Evolutionary conservation across 139 green algal species (phyloP).

Genomic region (Auxenochlorella pyrenoidosa): DNA sequence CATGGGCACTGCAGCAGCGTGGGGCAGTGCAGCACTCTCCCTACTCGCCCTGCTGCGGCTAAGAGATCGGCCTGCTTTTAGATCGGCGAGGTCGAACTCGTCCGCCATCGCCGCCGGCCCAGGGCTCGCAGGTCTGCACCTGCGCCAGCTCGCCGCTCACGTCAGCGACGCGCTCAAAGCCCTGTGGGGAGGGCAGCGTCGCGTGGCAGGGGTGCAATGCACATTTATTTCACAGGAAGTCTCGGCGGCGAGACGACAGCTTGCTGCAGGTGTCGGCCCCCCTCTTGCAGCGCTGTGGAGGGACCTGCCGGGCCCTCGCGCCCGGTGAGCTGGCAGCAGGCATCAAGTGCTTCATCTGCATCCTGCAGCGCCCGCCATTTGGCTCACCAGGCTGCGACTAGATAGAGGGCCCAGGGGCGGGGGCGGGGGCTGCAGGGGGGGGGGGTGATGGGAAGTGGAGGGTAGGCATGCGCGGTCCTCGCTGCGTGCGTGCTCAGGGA

Average conservation of each 20-base stretch:
- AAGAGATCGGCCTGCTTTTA: slow-evolving; percentile 69
- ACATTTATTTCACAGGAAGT: too few relatives aligned
- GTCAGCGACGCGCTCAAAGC: slow-evolving; percentile 44
- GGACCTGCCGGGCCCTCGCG: too few relatives aligned
- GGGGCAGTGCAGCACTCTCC: not conserved
- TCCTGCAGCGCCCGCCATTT: too few relatives aligned
- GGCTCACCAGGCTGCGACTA: too few relatives aligned
- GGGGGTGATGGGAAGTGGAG: too few relatives aligned
- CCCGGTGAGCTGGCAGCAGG: too few relatives aligned
- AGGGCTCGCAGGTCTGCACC: slow-evolving; percentile 51
- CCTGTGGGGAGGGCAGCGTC: slow-evolving; percentile 20
- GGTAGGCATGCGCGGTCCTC: too few relatives aligned
- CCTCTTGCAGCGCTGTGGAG: too few relatives aligned
- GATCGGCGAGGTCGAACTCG: slow-evolving; percentile 89
- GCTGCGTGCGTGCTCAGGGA: too few relatives aligned
- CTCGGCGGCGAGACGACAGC: not conserved
- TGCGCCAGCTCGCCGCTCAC: slow-evolving; percentile 43
- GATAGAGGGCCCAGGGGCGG: not conserved
- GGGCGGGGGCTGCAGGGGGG: not conserved
- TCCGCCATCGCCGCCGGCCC: slow-evolving; percentile 91
- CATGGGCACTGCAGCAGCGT: too few relatives aligned
- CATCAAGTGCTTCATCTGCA: too few relatives aligned
- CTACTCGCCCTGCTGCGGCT: not conserved
- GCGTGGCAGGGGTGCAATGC: too few relatives aligned
- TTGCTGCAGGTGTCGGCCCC: not conserved